Conservation (phyloP, 148 eudicot species). For the Chenopodium suecicum region DNA sequence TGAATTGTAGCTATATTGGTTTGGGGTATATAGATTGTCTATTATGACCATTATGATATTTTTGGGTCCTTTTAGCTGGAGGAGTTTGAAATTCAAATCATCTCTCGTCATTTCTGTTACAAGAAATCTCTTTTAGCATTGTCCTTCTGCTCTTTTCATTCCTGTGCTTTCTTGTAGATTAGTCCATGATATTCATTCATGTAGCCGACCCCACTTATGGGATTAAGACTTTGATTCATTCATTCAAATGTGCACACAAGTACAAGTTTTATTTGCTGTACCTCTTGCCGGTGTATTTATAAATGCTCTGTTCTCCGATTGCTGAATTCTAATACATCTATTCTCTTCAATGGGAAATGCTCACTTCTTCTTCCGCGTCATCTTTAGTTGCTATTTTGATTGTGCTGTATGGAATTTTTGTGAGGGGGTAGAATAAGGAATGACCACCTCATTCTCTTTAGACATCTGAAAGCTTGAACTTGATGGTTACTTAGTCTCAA, state of each 20-base stretch:
- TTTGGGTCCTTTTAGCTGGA: background rate
- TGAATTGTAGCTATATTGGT: background rate
- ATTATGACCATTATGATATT: too few species aligned
- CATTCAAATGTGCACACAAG: background rate
- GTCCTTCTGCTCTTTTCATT: background rate
- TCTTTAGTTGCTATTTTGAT: background rate
- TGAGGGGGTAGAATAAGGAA: background rate
- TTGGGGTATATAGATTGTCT: background rate
- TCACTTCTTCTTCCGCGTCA: background rate
- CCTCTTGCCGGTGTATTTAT: background rate
- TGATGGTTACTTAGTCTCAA: background rate
- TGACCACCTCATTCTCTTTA: background rate
- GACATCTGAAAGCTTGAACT: too few species aligned
- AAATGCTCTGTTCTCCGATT: background rate
- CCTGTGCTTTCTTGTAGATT: background rate
- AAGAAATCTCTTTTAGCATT: background rate
- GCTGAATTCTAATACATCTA: background rate
- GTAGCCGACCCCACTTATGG: too few species aligned
- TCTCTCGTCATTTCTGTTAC: background rate
- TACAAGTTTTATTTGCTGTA: background rate
- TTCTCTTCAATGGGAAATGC: background rate
- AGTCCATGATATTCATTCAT: background rate
- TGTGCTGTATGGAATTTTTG: too few species aligned
- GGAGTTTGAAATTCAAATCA: background rate
- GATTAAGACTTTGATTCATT: background rate